Percentiles rank a stretch among this genome's conserved stretches.
These are phyloP conservation scores for Entophlyctis helioformis DNA, from an alignment of 192 early-diverging fungal genomes.

Conservation along the genomic window DNA sequence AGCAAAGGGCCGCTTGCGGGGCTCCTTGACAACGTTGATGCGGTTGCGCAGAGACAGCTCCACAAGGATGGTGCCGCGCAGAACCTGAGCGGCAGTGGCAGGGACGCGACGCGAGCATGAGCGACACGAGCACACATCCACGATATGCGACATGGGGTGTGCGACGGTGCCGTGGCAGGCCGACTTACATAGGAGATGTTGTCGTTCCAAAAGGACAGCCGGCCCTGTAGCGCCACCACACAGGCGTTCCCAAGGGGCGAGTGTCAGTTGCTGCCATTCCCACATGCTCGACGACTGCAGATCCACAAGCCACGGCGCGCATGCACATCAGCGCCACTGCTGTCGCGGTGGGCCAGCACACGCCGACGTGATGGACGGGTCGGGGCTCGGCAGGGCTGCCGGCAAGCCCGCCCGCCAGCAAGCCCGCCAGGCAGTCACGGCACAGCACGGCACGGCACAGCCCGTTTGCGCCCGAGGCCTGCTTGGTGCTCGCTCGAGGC, in stretches of 20 bases:
- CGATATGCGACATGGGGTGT: neutral
- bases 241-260: neutral
- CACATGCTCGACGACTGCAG: too few relatives aligned
- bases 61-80: conserved; percentile 91
- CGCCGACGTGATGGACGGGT: too few relatives aligned
- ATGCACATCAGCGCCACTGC: too few relatives aligned
- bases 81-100: conserved; percentile 24
- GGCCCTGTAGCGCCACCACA: conserved; percentile 49
- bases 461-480: too few relatives aligned
- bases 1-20: conserved; percentile 59
- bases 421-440: too few relatives aligned
- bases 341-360: too few relatives aligned
- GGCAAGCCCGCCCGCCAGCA: neutral
- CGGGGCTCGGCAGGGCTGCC: neutral
- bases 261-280: neutral
- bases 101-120: neutral
- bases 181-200: conserved; percentile 76
- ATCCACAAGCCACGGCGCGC: too few relatives aligned
- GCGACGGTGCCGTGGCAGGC: neutral
- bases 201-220: conserved; percentile 99
- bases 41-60: conserved; percentile 88
- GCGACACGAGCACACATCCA: neutral
- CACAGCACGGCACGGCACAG: too few relatives aligned
- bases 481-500: too few relatives aligned
- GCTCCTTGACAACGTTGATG: conserved; percentile 76